Conservation (phyloP, 169 alveolate species). For the Cryptosporidium ubiquitum region DNA sequence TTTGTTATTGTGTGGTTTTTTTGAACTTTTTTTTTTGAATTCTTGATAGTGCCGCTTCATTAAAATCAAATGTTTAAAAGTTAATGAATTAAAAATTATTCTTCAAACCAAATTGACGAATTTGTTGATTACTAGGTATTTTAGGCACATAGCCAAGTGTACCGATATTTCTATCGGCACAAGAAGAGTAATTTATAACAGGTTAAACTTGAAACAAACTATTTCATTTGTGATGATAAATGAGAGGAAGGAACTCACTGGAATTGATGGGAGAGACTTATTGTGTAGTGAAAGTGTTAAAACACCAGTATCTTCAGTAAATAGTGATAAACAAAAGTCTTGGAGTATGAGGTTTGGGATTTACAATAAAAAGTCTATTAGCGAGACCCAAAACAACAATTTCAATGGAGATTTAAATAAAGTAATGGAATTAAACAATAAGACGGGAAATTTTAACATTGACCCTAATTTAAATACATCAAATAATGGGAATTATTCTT, state of each 20-base stretch:
- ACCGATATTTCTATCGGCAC: neutral
- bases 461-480: neutral
- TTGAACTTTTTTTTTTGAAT: neutral
- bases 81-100: neutral
- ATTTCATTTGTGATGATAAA: neutral
- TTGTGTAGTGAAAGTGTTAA: neutral
- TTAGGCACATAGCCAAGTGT: neutral
- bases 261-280: neutral
- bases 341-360: conserved; percentile 55
- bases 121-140: neutral
- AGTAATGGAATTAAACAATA: neutral
- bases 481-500: conserved; percentile 2
- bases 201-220: neutral
- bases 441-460: neutral
- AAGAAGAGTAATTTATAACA: neutral
- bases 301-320: neutral
- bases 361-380: neutral
- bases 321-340: conserved; percentile 14
- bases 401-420: neutral
- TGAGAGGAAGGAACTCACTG: neutral
- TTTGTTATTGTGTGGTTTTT: neutral
- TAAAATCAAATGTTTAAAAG: neutral
- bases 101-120: neutral
- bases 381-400: neutral
- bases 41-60: neutral